Base-by-base conservation (phyloP, 1,139 yeast genomes). In the Debaryomyces sp. region DNA sequence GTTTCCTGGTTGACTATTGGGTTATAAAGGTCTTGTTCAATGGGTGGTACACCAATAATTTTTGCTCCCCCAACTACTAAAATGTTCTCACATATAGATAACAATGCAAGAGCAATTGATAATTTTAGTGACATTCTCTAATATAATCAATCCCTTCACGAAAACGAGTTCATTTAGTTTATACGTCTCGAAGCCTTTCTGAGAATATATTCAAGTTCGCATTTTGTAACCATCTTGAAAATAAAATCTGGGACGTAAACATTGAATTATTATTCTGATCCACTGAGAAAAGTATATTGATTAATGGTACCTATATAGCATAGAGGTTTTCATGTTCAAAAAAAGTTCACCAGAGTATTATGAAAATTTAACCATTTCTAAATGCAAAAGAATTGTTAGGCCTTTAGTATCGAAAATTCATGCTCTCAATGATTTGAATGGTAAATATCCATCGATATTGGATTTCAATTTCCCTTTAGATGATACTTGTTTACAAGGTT, bases 21-120 rank as follows among this genome's bases (percentile, higher is more conserved):
- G 24, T 65, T 55, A 61, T 91, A 92, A 37, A 80, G 64, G 9
- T 68, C 62, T 50, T 76, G 79, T 39, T 72, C 68, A 17, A 61
- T 63, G 1, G 79, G 78, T 2, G 66, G 48, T 1, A 75, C 73
- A 0, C 77, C 77, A 12, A 54, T 46, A 4, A 70, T 18, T 29
- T 35, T 7, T 7, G 36, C 8, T 9, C 21, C 36, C 4, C 32
- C 17, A 13, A 37, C 21, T 8, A 24, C n/a, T 9, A n/a, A 13
- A 4, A 13, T 30, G 9, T 13, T 30, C 30, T 17, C 35, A 22
- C 13, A 23, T n/a, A 37, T 23, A 24, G 41, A 13, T 15, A 37
- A 26, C n/a, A 37, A 15, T 5, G 13, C 30, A 23, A 12, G 3
- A 15, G 18, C 6, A n/a, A 24, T 37, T 37, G 15, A 22, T 37